Percentiles rank a stretch among this genome's conserved stretches.
phyloP scores from a whole-genome alignment of 176 grass and related monocot species.

The Lolium perenne region DNA sequence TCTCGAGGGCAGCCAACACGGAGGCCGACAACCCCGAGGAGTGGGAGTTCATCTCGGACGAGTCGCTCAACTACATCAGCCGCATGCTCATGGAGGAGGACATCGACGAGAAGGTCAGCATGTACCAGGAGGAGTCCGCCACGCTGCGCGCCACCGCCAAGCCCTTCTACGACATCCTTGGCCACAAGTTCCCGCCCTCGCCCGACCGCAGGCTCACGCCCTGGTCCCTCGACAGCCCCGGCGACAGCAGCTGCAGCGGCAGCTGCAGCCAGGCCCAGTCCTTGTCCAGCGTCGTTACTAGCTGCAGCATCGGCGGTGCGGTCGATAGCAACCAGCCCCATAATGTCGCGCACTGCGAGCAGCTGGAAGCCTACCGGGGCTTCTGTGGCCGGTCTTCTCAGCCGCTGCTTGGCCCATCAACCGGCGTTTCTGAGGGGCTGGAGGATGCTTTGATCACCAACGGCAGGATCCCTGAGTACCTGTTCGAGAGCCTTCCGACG shows the following conservation, averaged over 20 bases:
- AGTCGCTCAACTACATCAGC: conserved; percentile 92
- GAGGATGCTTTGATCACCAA: conserved; percentile 75
- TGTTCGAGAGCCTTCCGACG: conserved; percentile 83
- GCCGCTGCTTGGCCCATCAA: conserved; percentile 42
- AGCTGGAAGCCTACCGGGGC: conserved; percentile 35
- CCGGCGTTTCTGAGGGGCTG: conserved; percentile 20
- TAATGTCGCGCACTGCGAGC: conserved; percentile 27
- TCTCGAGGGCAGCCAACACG: conserved; percentile 35
- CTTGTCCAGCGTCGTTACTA: conserved; percentile 39
- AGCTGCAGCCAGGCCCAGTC: conserved; percentile 32
- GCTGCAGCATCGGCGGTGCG: conserved; percentile 31
- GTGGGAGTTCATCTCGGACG: conserved; percentile 88
- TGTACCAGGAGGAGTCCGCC: conserved; percentile 76
- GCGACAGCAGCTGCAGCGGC: conserved; percentile 49
- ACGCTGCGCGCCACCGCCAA: conserved; percentile 70
- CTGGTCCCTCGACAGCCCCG: conserved; percentile 59
- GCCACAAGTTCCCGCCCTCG: conserved; percentile 87
- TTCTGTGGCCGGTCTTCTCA: conserved; percentile 43
- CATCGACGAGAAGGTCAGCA: conserved; percentile 94
- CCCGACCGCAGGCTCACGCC: conserved; percentile 34
- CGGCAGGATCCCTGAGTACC: conserved; percentile 62
- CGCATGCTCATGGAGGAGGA: conserved; percentile 97
- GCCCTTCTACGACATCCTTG: conserved; percentile 93
- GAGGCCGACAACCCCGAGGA: conserved; percentile 75
- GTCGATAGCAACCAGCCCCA: conserved; percentile 33